Evolutionary conservation across 2,329 filamentous ascomycete species (phyloP).

Genomic region (Verticillium nubilum): DNA sequence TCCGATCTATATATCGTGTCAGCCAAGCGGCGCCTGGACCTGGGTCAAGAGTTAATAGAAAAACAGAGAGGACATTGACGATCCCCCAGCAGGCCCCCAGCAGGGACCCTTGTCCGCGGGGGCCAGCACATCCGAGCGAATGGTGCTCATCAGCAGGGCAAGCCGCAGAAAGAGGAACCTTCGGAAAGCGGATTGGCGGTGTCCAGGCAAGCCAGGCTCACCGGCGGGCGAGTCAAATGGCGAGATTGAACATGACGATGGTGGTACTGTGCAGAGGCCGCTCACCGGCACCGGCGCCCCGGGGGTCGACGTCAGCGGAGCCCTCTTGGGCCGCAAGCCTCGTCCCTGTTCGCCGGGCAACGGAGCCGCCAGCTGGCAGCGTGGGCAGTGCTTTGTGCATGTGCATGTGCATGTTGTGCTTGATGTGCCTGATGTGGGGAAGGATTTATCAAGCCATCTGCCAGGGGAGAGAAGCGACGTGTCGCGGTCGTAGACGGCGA

Average conservation of each 20-base stretch:
- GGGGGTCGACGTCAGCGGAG: background rate
- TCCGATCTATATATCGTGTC: slow-evolving; percentile 2
- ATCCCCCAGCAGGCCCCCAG: too few species aligned
- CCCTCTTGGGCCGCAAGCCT: slow-evolving; percentile 1
- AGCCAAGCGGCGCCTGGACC: slow-evolving; percentile 1
- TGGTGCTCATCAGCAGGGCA: background rate
- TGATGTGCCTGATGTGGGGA: background rate
- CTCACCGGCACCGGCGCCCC: background rate
- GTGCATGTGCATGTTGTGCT: background rate
- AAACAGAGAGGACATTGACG: background rate
- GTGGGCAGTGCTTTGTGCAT: background rate
- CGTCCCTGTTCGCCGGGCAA: slow-evolving; percentile 1
- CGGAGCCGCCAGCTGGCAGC: background rate
- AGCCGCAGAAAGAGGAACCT: background rate
- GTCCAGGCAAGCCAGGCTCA: background rate
- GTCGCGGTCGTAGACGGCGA: background rate
- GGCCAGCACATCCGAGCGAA: background rate
- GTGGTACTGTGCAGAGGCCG: background rate
- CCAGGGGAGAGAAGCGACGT: background rate
- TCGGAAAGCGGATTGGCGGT: background rate
- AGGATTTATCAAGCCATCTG: background rate
- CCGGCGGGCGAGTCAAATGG: background rate
- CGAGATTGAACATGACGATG: background rate
- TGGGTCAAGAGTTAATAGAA: background rate
- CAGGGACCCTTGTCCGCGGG: background rate